Evolutionary conservation across 345 rosid species (phyloP), one percentile per base, ranked within the genome.

Genomic region (Gossypium stocksii): DNA sequence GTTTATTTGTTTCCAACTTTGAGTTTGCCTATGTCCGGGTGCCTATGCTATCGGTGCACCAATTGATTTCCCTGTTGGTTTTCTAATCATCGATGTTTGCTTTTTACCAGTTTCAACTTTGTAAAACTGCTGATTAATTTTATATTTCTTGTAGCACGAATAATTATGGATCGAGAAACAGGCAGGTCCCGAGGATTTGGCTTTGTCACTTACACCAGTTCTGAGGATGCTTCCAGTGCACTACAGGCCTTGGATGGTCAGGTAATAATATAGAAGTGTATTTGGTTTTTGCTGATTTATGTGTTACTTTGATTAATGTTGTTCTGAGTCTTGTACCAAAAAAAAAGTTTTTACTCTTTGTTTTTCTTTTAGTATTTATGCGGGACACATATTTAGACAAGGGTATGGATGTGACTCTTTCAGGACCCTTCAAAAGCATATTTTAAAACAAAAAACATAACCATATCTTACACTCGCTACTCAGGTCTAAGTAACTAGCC

Each of bases 141-240:
- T 56, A 10, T 72, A 22, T 49, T 60, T 52, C 4, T 56, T 77
- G 74, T 86, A 95, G 99, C 94, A 46, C 86, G 90, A 83, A 85
- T 94, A 60, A 93, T 92, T 76, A 16, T 85, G 83, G 97, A 94
- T 78, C 97, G 98, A 63, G 99, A 94, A 56, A 86, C 91, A 53
- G 96, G 98, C 57, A 87, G 94, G 75, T 95, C 99, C 8, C 91
- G 97, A 79, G 98, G 98, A 62, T 92, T 92, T 85, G 98, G 94
- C 22, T 94, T 91, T 78, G 76, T 94, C 54, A 91, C 94, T 56
- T 95, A 71, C 76, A 80, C 83, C 7, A 81, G 91, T 46, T 57
- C 74, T 3, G 99, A 90, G 79, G 97, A 85, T 53, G 99, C 99
- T 19, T 86, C 94, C 48, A 82, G 86, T 86, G 97, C 99, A 74